Percentiles rank a stretch among this genome's conserved stretches.
phyloP scores from a whole-genome alignment of 2,329 filamentous ascomycete species.

The Diaporthe sp. region DNA sequence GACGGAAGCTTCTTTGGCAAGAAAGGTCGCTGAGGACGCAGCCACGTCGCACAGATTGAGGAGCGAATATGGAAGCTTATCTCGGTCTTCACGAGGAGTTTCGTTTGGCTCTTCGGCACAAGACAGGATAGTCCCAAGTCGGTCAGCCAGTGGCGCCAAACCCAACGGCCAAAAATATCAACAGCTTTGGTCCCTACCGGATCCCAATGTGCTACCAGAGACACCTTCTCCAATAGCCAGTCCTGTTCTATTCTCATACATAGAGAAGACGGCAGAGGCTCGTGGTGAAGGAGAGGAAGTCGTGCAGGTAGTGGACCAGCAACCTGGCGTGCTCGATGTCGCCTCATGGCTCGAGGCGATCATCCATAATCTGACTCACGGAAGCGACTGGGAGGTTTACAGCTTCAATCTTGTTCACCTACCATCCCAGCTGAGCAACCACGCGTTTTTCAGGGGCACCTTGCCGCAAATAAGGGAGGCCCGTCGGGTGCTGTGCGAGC shows the following conservation, averaged over 20 bases:
- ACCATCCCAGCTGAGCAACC: conserved; percentile 90
- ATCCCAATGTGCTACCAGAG: conserved; percentile 68
- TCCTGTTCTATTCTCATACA: conserved; percentile 63
- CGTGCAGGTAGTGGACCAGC: conserved; percentile 42
- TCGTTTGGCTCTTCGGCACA: conserved; percentile 62
- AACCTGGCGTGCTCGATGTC: conserved; percentile 68
- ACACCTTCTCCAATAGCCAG: conserved; percentile 62
- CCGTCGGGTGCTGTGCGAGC: conserved; percentile 83
- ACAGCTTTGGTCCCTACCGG: conserved; percentile 72
- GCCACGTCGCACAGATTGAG: conserved; percentile 61
- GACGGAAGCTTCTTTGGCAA: conserved; percentile 66
- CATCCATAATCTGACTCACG: conserved; percentile 79
- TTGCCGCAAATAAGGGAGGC: conserved; percentile 82
- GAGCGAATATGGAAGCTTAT: conserved; percentile 57
- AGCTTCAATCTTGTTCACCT: conserved; percentile 90
- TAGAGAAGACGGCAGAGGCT: conserved; percentile 37
- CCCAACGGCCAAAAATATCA: conserved; percentile 56
- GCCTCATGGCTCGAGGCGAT: conserved; percentile 83
- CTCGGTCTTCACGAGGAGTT: conserved; percentile 64
- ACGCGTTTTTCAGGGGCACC: conserved; percentile 83
- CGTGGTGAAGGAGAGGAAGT: conserved; percentile 42
- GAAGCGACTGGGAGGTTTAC: conserved; percentile 91
- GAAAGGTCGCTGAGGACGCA: conserved; percentile 67
- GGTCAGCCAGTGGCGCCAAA: conserved; percentile 59
- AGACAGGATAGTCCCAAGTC: conserved; percentile 58